phyloP scores from a whole-genome alignment of 1,284 basidiomycete species.

The Cutaneotrichosporon sp. region DNA sequence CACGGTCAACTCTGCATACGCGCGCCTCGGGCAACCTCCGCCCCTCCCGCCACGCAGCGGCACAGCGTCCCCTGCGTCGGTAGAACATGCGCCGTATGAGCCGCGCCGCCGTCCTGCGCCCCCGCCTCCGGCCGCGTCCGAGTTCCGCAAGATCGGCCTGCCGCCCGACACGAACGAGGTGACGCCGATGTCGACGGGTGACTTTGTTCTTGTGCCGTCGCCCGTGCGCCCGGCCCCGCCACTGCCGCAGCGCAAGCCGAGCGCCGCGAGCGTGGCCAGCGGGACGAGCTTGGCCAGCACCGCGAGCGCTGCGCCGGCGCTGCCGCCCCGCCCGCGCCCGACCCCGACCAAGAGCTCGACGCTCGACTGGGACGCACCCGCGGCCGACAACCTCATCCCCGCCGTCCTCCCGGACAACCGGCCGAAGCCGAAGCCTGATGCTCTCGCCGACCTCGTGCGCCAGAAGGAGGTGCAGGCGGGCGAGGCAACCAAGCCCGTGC shows the following conservation, averaged over 20 bases:
- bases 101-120: conserved; percentile 14
- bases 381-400: conserved; percentile 11
- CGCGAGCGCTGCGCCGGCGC: conserved; percentile 2
- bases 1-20: conserved; percentile 16
- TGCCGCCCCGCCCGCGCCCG: conserved; percentile 1
- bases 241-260: conserved; percentile 5
- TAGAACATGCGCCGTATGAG: conserved; percentile 13
- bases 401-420: conserved; percentile 16
- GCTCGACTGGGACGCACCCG: conserved; percentile 20
- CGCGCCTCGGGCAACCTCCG: conserved; percentile 20
- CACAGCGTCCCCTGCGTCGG: conserved; percentile 6
- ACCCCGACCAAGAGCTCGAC: conserved; percentile 3
- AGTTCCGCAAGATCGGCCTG: conserved; percentile 21
- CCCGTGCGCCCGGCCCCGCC: conserved; percentile 13
- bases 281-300: not conserved
- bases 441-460: too few species aligned
- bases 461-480: too few species aligned
- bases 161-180: conserved; percentile 19
- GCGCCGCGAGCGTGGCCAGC: not conserved
- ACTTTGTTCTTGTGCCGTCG: conserved; percentile 42
- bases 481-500: not conserved
- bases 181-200: conserved; percentile 43
- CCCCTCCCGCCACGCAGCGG: conserved; percentile 23
- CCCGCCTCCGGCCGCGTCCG: conserved; percentile 18
- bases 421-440: not conserved